Base-by-base conservation (phyloP, 2,329 filamentous ascomycete species). In the Scopulariopsis brevicaulis region DNA sequence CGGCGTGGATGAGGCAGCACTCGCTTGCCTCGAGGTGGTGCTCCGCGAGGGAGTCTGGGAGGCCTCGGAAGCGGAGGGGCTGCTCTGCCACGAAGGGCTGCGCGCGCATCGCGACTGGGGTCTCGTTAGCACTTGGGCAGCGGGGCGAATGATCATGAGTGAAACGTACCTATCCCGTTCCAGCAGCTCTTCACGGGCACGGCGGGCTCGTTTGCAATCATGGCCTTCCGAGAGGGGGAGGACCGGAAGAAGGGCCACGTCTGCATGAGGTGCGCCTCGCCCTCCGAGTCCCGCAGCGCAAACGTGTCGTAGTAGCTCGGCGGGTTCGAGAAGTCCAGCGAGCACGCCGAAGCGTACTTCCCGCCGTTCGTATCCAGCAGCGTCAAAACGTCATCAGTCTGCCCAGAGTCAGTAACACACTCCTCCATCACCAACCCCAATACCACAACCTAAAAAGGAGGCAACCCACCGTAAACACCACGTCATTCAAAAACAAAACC, bases 1-100 rank as follows among this genome's bases (percentile, higher is more conserved):
- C 87, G 2, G 82, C 81, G 66, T 90, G 87, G 58, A 90, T 83
- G 56, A 92, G 79, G 69, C 89, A 92, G 73, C 87, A 91, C 70
- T 92, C 88, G 15, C 83, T 87, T n/a, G 78, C 88, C 69, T 92
- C 89, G 28, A 91, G 74, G 65, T 89, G 86, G 28, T 73, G 65
- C 8, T 69, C 65, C 2, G 82, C 82, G 1, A 93, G 78, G 4
- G 76, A 78, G 65, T 89, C 85, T 0, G 80, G 66, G 24, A 87
- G 75, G 4, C 77, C 85, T 11, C 86, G 81, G 68, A 89, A 89
- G n/a, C 71, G 74, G 0, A 89, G 67, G 1, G 53, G 46, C 53
- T 65, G 63, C 3, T 65, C 65, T 1, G 71, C 72, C 62, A 81
- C 76, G 65, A 85, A 85, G 0, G 82, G 80, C 10, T 73, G 71